Evolutionary conservation across 768 basidiomycete species (phyloP).

Genomic region (Cystofilobasidium capitatum): DNA sequence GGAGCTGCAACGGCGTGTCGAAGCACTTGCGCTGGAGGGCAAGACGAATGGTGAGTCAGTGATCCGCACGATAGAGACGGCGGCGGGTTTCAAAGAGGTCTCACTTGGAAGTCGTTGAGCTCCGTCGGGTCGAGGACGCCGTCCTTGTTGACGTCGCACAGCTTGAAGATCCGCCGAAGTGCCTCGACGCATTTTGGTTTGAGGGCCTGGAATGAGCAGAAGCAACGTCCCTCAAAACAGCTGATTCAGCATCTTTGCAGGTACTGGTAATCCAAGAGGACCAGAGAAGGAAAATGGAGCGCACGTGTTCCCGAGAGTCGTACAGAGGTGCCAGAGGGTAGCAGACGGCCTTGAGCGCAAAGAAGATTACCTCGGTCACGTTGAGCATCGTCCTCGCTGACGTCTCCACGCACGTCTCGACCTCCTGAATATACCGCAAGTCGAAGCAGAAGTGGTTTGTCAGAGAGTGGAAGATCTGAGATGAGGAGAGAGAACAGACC

Average conservation of each 20-base stretch:
- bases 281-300: constrained; percentile 33
- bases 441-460: background rate
- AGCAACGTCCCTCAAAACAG: background rate
- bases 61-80: background rate
- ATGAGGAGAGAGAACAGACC: constrained; percentile 42
- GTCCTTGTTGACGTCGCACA: constrained; percentile 91
- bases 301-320: constrained; percentile 86
- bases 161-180: constrained; percentile 84
- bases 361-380: constrained; percentile 95
- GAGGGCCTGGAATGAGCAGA: constrained; percentile 52
- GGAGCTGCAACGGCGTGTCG: constrained; percentile 76
- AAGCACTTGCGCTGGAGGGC: constrained; percentile 76
- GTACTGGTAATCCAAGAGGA: background rate
- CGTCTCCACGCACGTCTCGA: constrained; percentile 88
- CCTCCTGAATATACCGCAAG: constrained; percentile 55
- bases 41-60: background rate
- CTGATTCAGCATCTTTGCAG: too few species aligned
- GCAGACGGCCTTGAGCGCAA: constrained; percentile 93
- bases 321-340: constrained; percentile 95
- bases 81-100: constrained; percentile 25
- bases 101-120: constrained; percentile 91
- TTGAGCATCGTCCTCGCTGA: constrained; percentile 52
- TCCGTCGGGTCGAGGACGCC: constrained; percentile 80
- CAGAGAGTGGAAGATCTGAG: background rate
- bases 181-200: constrained; percentile 87